Evolutionary conservation across 2,329 filamentous ascomycete species (phyloP).

Genomic region (Talaromyces sp.): DNA sequence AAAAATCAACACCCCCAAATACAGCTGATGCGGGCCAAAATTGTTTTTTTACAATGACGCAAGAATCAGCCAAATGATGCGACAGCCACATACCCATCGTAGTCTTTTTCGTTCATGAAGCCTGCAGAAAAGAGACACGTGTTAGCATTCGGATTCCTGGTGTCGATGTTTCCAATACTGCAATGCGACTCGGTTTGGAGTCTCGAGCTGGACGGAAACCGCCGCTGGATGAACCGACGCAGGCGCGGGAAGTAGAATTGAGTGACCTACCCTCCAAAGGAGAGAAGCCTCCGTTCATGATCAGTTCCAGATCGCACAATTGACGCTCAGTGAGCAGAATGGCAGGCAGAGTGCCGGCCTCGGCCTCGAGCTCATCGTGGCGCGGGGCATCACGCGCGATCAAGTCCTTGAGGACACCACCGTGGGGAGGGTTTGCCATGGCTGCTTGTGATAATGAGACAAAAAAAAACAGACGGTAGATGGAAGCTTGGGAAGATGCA

Average conservation of each 20-base stretch:
- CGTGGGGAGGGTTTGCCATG: slow-evolving; percentile 62
- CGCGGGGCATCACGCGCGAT: slow-evolving; percentile 85
- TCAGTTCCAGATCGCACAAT: slow-evolving; percentile 94
- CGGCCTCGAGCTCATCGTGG: slow-evolving; percentile 70
- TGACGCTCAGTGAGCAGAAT: slow-evolving; percentile 86
- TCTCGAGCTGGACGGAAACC: slow-evolving; percentile 3
- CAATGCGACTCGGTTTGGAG: neutral
- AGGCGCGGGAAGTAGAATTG: slow-evolving; percentile 7
- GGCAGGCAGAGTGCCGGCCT: slow-evolving; percentile 82
- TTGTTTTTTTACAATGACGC: neutral
- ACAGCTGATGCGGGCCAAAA: neutral
- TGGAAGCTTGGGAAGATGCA: neutral
- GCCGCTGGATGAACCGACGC: neutral
- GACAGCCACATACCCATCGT: slow-evolving; percentile 65
- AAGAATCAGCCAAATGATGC: neutral
- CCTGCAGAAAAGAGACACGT: slow-evolving; percentile 46
- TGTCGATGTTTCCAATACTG: neutral
- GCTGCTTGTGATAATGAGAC: slow-evolving; percentile 10
- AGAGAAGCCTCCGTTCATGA: slow-evolving; percentile 96
- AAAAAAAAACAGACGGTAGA: neutral
- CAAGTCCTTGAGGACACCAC: slow-evolving; percentile 96
- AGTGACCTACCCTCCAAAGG: slow-evolving; percentile 77
- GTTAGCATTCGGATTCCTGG: neutral
- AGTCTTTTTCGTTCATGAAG: slow-evolving; percentile 97
- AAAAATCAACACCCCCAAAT: neutral